Conservation (phyloP, 805 yeast genomes). For the Hanseniaspora occidentalis region DNA sequence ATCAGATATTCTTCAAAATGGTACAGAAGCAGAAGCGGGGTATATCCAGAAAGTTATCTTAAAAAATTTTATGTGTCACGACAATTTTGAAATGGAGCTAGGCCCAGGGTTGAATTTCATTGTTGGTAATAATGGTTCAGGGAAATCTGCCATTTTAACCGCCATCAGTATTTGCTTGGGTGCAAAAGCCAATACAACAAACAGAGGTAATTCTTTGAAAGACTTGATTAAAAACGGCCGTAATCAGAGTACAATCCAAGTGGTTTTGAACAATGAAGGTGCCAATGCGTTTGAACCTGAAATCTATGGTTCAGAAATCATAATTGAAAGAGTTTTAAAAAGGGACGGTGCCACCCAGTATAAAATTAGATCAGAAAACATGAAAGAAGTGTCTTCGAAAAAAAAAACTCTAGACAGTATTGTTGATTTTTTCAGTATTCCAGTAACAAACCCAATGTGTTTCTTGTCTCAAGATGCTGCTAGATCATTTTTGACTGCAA, state of each 20-base stretch:
- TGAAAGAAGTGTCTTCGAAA: constrained; percentile 44
- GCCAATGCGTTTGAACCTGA: constrained; percentile 52
- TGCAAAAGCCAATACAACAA: constrained; percentile 77
- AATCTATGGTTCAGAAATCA: constrained; percentile 55
- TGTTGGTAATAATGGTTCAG: constrained; percentile 84
- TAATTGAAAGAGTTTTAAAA: constrained; percentile 54
- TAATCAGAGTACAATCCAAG: constrained; percentile 50
- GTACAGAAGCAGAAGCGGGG: constrained; percentile 32
- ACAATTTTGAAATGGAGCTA: constrained; percentile 56
- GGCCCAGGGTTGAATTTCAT: constrained; percentile 79
- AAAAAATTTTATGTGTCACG: constrained; percentile 84
- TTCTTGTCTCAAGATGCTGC: constrained; percentile 92
- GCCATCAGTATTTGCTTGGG: constrained; percentile 84
- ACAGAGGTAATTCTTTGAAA: constrained; percentile 63
- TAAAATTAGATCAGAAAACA: constrained; percentile 37
- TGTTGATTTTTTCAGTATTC: constrained; percentile 56
- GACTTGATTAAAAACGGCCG: constrained; percentile 69
- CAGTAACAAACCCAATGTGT: constrained; percentile 83
- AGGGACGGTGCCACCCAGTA: constrained; percentile 37
- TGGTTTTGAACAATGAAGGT: constrained; percentile 54
- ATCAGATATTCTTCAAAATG: constrained; percentile 4
- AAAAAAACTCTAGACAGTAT: constrained; percentile 57
- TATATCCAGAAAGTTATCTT: constrained; percentile 50
- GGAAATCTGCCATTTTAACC: constrained; percentile 79
- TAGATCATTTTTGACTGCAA: constrained; percentile 70